A percentile compares a stretch with the other conserved stretches of the same genome.
Evolutionary conservation across 345 rosid genomes (phyloP).

Genomic region (Corymbia maculata): DNA sequence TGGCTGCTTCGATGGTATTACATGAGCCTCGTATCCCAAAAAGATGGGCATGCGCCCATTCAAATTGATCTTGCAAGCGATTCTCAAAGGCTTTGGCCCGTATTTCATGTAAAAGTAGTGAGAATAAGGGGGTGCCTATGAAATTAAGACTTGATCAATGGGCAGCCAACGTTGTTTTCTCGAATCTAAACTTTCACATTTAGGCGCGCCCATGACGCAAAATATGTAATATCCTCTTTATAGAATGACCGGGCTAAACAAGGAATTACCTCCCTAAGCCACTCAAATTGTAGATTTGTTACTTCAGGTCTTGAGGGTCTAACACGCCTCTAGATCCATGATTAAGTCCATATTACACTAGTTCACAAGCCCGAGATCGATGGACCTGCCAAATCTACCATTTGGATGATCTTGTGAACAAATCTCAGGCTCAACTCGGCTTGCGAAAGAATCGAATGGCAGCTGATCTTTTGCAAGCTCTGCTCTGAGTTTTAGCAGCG

Average conservation of each 20-base stretch:
- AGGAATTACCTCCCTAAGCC: neutral
- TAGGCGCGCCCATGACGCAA: neutral
- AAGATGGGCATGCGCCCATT: neutral
- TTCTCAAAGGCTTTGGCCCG: neutral
- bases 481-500: neutral
- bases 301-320: neutral
- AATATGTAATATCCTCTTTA: neutral
- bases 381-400: neutral
- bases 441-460: neutral
- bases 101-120: neutral
- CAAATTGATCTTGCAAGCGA: neutral
- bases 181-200: neutral
- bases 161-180: neutral
- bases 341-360: neutral
- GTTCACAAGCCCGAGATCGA: neutral
- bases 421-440: neutral
- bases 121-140: neutral
- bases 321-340: neutral
- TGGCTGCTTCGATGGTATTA: neutral
- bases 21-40: neutral
- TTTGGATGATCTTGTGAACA: too few species aligned
- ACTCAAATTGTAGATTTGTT: neutral
- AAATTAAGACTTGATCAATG: neutral
- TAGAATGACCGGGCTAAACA: neutral
- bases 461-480: neutral